Evolutionary conservation across 2,329 filamentous ascomycete genomes (phyloP).

Genomic region (Beauveria asiatica): DNA sequence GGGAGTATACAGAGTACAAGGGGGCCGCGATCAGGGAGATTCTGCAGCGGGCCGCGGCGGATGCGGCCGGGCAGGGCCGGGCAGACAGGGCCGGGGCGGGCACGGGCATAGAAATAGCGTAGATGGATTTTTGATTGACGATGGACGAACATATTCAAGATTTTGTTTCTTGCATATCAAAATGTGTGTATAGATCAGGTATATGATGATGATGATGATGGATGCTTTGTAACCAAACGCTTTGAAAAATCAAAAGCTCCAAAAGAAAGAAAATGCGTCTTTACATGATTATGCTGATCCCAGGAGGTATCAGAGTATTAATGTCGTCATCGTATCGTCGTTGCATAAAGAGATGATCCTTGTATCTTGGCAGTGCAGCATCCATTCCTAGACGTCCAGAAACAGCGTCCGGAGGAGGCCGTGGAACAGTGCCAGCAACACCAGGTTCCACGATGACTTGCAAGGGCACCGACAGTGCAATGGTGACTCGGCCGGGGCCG

Average conservation of each 20-base stretch:
- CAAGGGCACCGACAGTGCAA: not conserved
- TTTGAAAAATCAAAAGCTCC: too few relatives aligned
- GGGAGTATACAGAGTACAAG: slow-evolving; percentile 34
- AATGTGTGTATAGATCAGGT: not conserved
- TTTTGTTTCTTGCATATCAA: too few relatives aligned
- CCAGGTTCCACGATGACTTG: not conserved
- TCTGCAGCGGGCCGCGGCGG: slow-evolving; percentile 17
- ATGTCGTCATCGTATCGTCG: not conserved
- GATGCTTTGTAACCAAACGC: too few relatives aligned
- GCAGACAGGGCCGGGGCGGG: not conserved
- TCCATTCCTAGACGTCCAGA: not conserved
- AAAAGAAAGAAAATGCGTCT: too few relatives aligned
- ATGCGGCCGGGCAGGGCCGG: not conserved
- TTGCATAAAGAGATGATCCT: not conserved
- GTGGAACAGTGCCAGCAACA: not conserved
- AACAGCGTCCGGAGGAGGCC: not conserved
- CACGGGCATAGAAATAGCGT: not conserved
- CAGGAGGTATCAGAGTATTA: not conserved
- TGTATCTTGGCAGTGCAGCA: not conserved
- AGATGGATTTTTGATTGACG: too few relatives aligned
- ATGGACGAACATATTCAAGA: too few relatives aligned
- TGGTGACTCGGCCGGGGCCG: not conserved
- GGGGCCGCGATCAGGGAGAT: slow-evolving; percentile 30
- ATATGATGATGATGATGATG: too few relatives aligned
- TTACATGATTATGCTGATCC: not conserved